Conservation (phyloP, 306 rosid genomes). For the Dryas drummondii region DNA sequence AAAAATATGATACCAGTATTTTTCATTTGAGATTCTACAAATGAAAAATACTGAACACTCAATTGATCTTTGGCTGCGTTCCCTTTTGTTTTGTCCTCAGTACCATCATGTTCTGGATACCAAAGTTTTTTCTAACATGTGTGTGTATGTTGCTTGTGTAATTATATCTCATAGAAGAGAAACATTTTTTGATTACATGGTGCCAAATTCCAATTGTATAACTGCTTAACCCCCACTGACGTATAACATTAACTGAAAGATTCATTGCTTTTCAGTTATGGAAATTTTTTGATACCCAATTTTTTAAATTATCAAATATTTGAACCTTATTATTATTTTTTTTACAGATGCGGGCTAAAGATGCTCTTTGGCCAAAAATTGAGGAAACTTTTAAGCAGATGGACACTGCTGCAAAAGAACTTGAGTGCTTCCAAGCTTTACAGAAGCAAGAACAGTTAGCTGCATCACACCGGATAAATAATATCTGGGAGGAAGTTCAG, state of each 20-base stretch:
- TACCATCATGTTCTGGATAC: neutral
- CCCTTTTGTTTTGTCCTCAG: neutral
- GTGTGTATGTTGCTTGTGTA: neutral
- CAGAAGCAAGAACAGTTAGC: conserved; percentile 83
- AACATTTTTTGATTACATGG: neutral
- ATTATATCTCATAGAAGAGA: neutral
- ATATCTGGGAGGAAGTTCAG: conserved; percentile 69
- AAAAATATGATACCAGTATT: neutral
- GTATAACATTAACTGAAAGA: neutral
- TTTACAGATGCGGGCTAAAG: conserved; percentile 70
- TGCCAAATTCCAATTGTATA: neutral
- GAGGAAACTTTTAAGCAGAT: conserved; percentile 84
- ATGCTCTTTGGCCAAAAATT: conserved; percentile 77
- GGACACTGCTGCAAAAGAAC: conserved; percentile 86
- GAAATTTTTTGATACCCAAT: neutral
- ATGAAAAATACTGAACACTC: neutral
- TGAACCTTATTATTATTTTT: conserved; percentile 19
- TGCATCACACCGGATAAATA: conserved; percentile 71
- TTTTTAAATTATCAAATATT: too few species aligned
- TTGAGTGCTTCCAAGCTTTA: conserved; percentile 80
- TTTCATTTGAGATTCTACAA: neutral
- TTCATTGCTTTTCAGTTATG: neutral
- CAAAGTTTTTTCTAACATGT: neutral
- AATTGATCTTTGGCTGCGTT: neutral
- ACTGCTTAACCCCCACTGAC: neutral